Base-by-base conservation (phyloP, 1,139 yeast species). In the Ogataea hybrid region DNA sequence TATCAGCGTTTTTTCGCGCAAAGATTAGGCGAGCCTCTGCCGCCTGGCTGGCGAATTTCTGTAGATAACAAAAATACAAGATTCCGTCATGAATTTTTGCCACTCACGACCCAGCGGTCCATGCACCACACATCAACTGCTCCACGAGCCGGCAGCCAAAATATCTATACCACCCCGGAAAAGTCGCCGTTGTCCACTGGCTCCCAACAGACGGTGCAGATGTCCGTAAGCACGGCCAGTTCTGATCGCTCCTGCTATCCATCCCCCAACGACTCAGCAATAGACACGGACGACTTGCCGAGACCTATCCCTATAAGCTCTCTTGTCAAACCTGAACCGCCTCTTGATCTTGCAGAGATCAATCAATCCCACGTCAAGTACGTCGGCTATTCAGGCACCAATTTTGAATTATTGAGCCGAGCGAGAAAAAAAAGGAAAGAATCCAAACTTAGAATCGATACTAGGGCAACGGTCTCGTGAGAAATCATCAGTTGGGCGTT, bases 61-160 rank as follows among this genome's bases (percentile, higher is more conserved):
- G 35, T 48, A n/a, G 47, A 46, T 2, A 50, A 48, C 43, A 51
- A 49, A 35, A 48, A 51, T 38, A 42, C 41, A 28, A 30, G 40
- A 8, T 51, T 50, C 29, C 35, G 43, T 15, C 33, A 38, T n/a
- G 38, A 50, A 6, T 49, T 46, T 28, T 12, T 27, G 10, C 22
- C 33, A 9, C 32, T 44, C 20, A 18, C 20, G 20, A 18, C 20
- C 20, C 5, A 18, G 6, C 20, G 20, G 20, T 18, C 7, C 20
- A 18, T 6, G 20, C 20, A 6, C 20, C 7, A 4, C 20, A 4
- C 20, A 16, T 5, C 17, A 7, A 7, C 20, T 6, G 20, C 20
- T 18, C 20, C 20, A 18, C 20, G 20, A 28, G 16, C 16, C 30
- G 5, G 6, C 10, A 8, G 20, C 18, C 18, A 9, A 11, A 10